Percentiles rank a stretch among this genome's conserved stretches.
Conservation (phyloP, 371 early-diverging fungal genomes). For the Furculomyces boomerangus region DNA sequence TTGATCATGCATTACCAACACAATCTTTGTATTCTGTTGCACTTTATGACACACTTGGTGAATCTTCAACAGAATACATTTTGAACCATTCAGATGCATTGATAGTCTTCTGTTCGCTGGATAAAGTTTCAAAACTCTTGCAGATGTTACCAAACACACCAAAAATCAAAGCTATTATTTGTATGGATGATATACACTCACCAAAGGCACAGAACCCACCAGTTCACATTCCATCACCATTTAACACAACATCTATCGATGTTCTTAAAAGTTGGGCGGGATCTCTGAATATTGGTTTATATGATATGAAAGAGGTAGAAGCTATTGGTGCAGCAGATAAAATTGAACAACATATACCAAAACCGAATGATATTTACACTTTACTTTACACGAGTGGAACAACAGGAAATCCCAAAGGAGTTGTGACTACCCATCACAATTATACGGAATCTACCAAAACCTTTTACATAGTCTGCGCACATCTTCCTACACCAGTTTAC, state of each 20-base stretch:
- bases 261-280: slow-evolving; percentile 29
- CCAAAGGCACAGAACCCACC: neutral
- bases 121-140: slow-evolving; percentile 61
- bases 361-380: slow-evolving; percentile 60
- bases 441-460: slow-evolving; percentile 13
- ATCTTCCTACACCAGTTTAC: slow-evolving; percentile 8
- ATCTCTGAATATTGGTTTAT: slow-evolving; percentile 13
- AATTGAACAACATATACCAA: slow-evolving; percentile 27
- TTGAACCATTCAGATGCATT: slow-evolving; percentile 50
- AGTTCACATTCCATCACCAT: slow-evolving; percentile 10
- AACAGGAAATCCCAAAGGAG: slow-evolving; percentile 45
- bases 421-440: slow-evolving; percentile 14
- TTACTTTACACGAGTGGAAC: slow-evolving; percentile 95
- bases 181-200: slow-evolving; percentile 40
- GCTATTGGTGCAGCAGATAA: slow-evolving; percentile 29
- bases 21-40: slow-evolving; percentile 51
- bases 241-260: slow-evolving; percentile 15
- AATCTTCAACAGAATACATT: slow-evolving; percentile 56
- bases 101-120: slow-evolving; percentile 51
- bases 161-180: slow-evolving; percentile 40
- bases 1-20: slow-evolving; percentile 53
- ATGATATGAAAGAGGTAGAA: slow-evolving; percentile 39
- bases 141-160: slow-evolving; percentile 32
- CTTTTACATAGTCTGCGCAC: neutral
- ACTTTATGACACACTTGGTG: slow-evolving; percentile 73